Conservation (phyloP, 768 basidiomycete genomes). For the Pseudohyphozyma bogoriensis region DNA sequence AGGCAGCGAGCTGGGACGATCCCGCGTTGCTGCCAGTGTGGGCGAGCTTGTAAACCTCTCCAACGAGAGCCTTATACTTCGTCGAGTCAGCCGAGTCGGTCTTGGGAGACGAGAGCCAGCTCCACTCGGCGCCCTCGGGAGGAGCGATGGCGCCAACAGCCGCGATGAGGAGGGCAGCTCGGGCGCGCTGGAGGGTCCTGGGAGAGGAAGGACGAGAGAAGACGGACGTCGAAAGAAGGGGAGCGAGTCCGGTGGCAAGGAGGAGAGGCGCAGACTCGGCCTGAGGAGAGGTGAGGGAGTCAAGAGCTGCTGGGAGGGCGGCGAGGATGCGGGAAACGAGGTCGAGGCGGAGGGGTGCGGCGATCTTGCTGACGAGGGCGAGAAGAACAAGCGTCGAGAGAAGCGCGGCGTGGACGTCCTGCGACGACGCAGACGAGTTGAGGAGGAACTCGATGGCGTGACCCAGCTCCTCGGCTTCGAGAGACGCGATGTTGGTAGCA, state of each 20-base stretch:
- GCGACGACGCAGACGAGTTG: slow-evolving; percentile 44
- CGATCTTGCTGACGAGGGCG: slow-evolving; percentile 50
- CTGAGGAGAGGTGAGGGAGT: not conserved
- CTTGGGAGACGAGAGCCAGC: slow-evolving; percentile 16
- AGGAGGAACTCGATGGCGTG: slow-evolving; percentile 46
- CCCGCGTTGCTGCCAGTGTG: slow-evolving; percentile 40
- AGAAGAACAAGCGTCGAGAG: slow-evolving; percentile 57
- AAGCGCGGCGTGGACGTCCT: slow-evolving; percentile 36
- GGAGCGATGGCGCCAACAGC: slow-evolving; percentile 28
- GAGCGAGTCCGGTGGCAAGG: not conserved
- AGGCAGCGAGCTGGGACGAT: slow-evolving; percentile 7
- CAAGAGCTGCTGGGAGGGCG: slow-evolving; percentile 25
- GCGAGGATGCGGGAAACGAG: slow-evolving; percentile 44
- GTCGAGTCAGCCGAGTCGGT: slow-evolving; percentile 34
- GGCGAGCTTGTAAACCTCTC: slow-evolving; percentile 55
- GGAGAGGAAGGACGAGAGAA: slow-evolving; percentile 25
- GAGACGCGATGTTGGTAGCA: slow-evolving; percentile 20
- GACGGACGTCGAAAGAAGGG: slow-evolving; percentile 12
- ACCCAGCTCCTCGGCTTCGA: slow-evolving; percentile 30
- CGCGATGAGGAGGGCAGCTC: slow-evolving; percentile 28
- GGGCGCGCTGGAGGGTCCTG: slow-evolving; percentile 28
- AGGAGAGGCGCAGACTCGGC: slow-evolving; percentile 10
- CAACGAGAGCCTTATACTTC: slow-evolving; percentile 53
- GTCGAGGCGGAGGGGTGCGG: slow-evolving; percentile 47
- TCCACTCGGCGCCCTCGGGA: slow-evolving; percentile 4